Conservation (phyloP, 768 basidiomycete genomes). For the Tylopilus felleus region DNA sequence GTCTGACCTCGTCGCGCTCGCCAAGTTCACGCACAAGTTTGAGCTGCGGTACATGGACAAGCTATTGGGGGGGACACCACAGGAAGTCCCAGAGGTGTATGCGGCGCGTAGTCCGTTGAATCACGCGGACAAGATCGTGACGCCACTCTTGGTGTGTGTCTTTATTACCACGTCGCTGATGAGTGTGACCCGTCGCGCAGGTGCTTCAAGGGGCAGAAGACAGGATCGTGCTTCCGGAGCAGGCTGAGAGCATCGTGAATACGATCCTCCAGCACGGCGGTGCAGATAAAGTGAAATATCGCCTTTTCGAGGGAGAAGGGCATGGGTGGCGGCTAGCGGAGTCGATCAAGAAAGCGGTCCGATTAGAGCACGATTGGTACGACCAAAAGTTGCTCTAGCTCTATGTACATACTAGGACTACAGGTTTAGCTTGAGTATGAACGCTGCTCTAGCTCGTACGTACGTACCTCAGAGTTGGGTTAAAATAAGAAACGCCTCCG, state of each 20-base stretch:
- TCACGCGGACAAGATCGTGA: conserved; percentile 57
- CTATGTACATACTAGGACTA: too few relatives aligned
- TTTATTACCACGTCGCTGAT: background rate
- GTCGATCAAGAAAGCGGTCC: conserved; percentile 35
- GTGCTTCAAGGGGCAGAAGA: conserved; percentile 68
- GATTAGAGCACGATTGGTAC: conserved; percentile 37
- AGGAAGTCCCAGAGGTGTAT: conserved; percentile 56
- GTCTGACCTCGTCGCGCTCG: conserved; percentile 56
- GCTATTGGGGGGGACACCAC: conserved; percentile 57
- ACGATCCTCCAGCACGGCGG: conserved; percentile 21
- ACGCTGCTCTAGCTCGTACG: too few relatives aligned
- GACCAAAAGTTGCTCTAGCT: conserved; percentile 15
- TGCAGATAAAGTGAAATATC: conserved; percentile 32
- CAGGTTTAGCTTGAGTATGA: too few relatives aligned
- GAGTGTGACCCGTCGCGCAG: conserved; percentile 31
- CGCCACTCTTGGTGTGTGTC: conserved; percentile 56
- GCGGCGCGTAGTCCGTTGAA: conserved; percentile 59
- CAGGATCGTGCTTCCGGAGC: conserved; percentile 62
- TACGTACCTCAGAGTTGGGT: too few relatives aligned
- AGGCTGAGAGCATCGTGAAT: conserved; percentile 41
- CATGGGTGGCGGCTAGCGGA: conserved; percentile 39
- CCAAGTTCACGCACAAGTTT: conserved; percentile 69
- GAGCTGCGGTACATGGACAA: conserved; percentile 57
- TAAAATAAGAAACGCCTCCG: too few relatives aligned
- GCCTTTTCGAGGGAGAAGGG: conserved; percentile 44